These are phyloP conservation scores for Misopates orontium DNA, from an alignment of 257 asterid species.

Conservation along the genomic window DNA sequence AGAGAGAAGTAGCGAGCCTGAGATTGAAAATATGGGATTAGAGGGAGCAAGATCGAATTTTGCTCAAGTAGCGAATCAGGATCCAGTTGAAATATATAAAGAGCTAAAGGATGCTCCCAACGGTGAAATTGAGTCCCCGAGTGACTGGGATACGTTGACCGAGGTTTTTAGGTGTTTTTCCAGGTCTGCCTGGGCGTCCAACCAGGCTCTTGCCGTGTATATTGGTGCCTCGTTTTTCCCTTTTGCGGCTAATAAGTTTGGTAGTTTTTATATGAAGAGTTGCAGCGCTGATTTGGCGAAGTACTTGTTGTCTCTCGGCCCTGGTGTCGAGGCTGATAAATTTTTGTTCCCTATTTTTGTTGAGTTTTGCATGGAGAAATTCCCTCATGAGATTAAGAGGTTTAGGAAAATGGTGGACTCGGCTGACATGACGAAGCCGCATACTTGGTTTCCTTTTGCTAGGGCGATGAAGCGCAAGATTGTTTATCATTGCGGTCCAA, in stretches of 20 bases:
- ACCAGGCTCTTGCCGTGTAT: conserved; percentile 80
- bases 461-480: conserved; percentile 94
- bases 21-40: conserved; percentile 9
- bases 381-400: conserved; percentile 66
- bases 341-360: conserved; percentile 83
- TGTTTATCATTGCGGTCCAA: conserved; percentile 92
- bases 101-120: conserved; percentile 44
- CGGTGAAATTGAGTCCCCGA: conserved; percentile 33
- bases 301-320: conserved; percentile 63
- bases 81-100: conserved; percentile 66
- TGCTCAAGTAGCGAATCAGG: conserved; percentile 38
- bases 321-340: conserved; percentile 65
- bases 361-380: conserved; percentile 79
- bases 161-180: conserved; percentile 60
- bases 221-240: conserved; percentile 82
- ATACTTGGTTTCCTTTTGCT: conserved; percentile 97
- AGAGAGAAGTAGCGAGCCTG: conserved; percentile 20
- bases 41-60: conserved; percentile 36
- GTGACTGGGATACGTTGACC: conserved; percentile 54
- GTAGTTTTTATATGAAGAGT: conserved; percentile 50
- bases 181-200: conserved; percentile 78
- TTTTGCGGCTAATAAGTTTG: conserved; percentile 60
- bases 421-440: conserved; percentile 90
- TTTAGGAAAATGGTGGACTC: conserved; percentile 79
- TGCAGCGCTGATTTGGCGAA: conserved; percentile 51